Evolutionary conservation across 1,284 basidiomycete genomes (phyloP).

Genomic region (Ceratorhiza oryzae-sativae): DNA sequence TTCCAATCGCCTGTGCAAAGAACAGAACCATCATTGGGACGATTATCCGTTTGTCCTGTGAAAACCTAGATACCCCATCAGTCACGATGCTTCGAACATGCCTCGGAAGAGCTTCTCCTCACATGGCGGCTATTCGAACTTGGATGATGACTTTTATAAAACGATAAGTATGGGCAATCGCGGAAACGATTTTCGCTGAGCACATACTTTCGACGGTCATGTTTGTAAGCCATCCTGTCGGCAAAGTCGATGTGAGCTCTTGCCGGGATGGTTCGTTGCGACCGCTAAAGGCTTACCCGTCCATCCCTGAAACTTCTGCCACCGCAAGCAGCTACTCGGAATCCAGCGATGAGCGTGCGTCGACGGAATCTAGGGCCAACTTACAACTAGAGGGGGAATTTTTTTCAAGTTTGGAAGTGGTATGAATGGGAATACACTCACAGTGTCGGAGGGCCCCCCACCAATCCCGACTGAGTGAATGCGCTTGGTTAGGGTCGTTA

Average conservation of each 20-base stretch:
- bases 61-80: slow-evolving; percentile 20
- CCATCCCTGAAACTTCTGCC: slow-evolving; percentile 40
- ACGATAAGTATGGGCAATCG: neutral
- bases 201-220: slow-evolving; percentile 38
- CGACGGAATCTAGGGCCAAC: neutral
- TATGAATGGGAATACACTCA: slow-evolving; percentile 9
- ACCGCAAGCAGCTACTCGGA: slow-evolving; percentile 26
- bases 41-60: slow-evolving; percentile 31
- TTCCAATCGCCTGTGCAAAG: slow-evolving; percentile 30
- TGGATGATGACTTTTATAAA: slow-evolving; percentile 22
- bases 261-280: neutral
- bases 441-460: slow-evolving; percentile 34
- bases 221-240: slow-evolving; percentile 36
- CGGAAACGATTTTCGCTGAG: neutral
- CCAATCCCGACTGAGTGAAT: slow-evolving; percentile 20
- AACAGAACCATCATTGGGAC: slow-evolving; percentile 21
- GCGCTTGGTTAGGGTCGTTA: neutral
- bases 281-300: slow-evolving; percentile 26
- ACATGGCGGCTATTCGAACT: slow-evolving; percentile 39
- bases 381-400: slow-evolving; percentile 20
- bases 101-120: neutral
- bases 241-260: slow-evolving; percentile 11
- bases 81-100: neutral
- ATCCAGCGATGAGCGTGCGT: neutral
- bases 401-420: slow-evolving; percentile 12